Base-by-base conservation (phyloP, 2,329 filamentous ascomycete genomes). In the Scytalidium lignicola region DNA sequence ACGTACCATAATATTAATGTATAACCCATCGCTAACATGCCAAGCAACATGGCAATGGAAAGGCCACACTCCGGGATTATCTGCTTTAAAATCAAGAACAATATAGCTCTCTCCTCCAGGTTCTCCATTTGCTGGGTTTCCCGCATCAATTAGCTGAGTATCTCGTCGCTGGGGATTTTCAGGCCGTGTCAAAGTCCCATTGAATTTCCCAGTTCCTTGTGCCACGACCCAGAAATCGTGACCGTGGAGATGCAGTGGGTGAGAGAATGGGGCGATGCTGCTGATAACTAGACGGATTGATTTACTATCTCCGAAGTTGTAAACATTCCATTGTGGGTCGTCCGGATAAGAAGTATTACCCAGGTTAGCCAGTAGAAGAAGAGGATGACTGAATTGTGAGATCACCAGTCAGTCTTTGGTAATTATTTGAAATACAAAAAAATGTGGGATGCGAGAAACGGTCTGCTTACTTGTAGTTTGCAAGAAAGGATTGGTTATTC, bases 261-360 rank as follows among this genome's bases (percentile, higher is more conserved):
- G 73, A 21, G 68, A 55, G 42, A 63, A 18, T 3, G 49, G 45
- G 20, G 5, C 32, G 15, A 37, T 37, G 32, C 32, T 74, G 57
- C 80, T 70, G 1, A 86, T 59, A 19, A 80, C 68, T 17, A 86
- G 65, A 2, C 80, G 70, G 12, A 86, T 68, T 3, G 74, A 78
- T 39, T 55, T 62, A 43, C 75, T 63, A 49, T 77, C 74, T 73
- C 73, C 76, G 10, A 70, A 70, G 15, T 75, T 70, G 41, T 41
- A 47, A 18, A 81, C 70, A 53, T 82, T 82, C 70, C 73, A 77
- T 43, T 78, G 70, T 1, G 70, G 59, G 3, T 73, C 68, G 12
- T 28, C n/a, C 10, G 51, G 51, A 57, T 78, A 83, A 7, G 73
- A 69, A 32, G 74, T 68, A 55, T 79, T 74, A 13, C 74, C 74